Percentiles rank a stretch among this genome's conserved stretches.
Evolutionary conservation across 179 eudicot genomes (phyloP).

Genomic region (Camellia oleifera): DNA sequence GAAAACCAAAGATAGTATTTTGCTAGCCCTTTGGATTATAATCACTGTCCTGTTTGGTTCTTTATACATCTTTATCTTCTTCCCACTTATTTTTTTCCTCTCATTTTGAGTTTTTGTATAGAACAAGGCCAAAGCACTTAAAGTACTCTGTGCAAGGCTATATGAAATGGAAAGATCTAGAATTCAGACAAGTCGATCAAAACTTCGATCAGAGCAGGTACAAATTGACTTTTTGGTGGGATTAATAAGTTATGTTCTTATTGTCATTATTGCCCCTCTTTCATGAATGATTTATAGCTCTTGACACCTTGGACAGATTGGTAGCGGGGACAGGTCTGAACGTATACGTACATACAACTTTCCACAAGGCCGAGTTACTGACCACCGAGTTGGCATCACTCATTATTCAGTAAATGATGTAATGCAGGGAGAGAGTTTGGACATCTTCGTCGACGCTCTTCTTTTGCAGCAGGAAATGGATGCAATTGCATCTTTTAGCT

Average conservation of each 20-base stretch:
- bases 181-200: slow-evolving; percentile 53
- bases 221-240: not conserved
- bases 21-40: slow-evolving; percentile 7
- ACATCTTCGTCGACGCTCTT: slow-evolving; percentile 72
- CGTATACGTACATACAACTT: slow-evolving; percentile 94
- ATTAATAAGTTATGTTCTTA: not conserved
- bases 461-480: slow-evolving; percentile 84
- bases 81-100: not conserved
- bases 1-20: not conserved
- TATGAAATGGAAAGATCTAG: slow-evolving; percentile 77
- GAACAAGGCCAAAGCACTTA: slow-evolving; percentile 95
- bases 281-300: not conserved
- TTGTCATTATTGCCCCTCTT: not conserved
- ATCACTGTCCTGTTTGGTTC: not conserved
- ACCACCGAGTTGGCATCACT: slow-evolving; percentile 90
- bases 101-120: slow-evolving; percentile 20
- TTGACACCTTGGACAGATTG: slow-evolving; percentile 47
- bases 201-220: slow-evolving; percentile 87
- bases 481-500: slow-evolving; percentile 71
- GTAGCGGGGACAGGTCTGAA: slow-evolving; percentile 95
- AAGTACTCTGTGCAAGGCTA: slow-evolving; percentile 77
- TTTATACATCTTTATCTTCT: not conserved
- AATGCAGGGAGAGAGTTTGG: slow-evolving; percentile 80
- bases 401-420: slow-evolving; percentile 67
- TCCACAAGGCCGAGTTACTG: slow-evolving; percentile 96